Percentiles rank a stretch among this genome's conserved stretches.
These are phyloP conservation scores for Talaromyces marneffei DNA, from an alignment of 2,329 filamentous ascomycete genomes.

Conservation along the genomic window DNA sequence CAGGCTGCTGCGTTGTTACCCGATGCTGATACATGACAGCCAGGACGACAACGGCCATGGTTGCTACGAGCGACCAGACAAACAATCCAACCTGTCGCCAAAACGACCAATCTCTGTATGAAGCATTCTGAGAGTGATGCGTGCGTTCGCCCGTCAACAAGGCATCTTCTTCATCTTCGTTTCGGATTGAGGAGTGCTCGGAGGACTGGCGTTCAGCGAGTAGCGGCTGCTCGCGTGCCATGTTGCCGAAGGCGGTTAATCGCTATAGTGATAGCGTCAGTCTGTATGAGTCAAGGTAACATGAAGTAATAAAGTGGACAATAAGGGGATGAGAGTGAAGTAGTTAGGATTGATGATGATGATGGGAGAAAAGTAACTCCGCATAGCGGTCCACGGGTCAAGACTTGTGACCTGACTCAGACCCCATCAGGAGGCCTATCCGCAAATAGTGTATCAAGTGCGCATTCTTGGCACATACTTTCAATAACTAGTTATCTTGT, in stretches of 20 bases:
- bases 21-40: conserved; percentile 73
- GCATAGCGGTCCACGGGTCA: background rate
- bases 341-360: background rate
- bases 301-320: background rate
- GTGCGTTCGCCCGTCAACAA: conserved; percentile 53
- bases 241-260: conserved; percentile 10
- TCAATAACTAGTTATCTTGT: background rate
- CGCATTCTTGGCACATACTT: background rate
- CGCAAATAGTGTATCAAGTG: background rate
- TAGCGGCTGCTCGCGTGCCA: conserved; percentile 47
- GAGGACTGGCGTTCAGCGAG: conserved; percentile 52
- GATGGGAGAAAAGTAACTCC: background rate
- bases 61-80: conserved; percentile 75
- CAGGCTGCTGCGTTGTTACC: conserved; percentile 37
- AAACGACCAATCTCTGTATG: conserved; percentile 46
- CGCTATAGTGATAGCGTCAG: background rate
- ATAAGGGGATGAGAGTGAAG: background rate
- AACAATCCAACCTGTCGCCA: conserved; percentile 74
- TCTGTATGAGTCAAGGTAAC: background rate
- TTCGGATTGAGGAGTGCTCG: conserved; percentile 50
- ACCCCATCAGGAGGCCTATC: background rate
- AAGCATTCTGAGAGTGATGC: conserved; percentile 21
- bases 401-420: background rate
- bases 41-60: conserved; percentile 69
- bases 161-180: conserved; percentile 57